Conservation (phyloP, 306 rosid genomes). For the Carpinus viminea region DNA sequence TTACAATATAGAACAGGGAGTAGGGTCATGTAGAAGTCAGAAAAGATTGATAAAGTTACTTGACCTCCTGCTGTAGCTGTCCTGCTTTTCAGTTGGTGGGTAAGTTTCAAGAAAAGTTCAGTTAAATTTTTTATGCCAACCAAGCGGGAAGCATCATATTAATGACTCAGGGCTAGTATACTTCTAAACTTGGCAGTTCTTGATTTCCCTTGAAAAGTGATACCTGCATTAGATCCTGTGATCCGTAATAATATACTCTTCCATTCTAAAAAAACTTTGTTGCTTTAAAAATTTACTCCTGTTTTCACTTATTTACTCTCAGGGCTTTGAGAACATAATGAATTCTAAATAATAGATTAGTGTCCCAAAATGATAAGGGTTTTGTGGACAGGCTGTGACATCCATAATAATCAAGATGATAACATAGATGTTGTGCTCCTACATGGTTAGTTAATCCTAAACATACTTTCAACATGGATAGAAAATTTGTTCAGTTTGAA, state of each 20-base stretch:
- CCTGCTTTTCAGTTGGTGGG: background rate
- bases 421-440: background rate
- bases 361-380: too few relatives aligned
- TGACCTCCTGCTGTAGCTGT: background rate
- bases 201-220: background rate
- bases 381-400: background rate
- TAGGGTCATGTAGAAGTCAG: background rate
- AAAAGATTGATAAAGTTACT: background rate
- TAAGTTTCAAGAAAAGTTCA: background rate
- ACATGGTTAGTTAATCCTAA: slow-evolving; percentile 5
- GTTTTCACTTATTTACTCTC: too few relatives aligned
- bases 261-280: background rate
- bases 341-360: too few relatives aligned
- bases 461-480: background rate
- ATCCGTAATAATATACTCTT: background rate
- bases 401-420: background rate
- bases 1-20: background rate
- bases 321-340: too few relatives aligned
- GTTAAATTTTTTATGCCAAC: background rate
- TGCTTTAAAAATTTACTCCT: background rate
- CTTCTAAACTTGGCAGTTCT: background rate
- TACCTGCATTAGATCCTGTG: background rate
- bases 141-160: too few relatives aligned
- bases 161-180: background rate
- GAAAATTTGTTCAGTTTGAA: too few relatives aligned